A percentile compares a stretch with the other conserved stretches of the same genome.
phyloP scores from a whole-genome alignment of 2,329 filamentous ascomycete species.

The Rachicladosporium sp. region DNA sequence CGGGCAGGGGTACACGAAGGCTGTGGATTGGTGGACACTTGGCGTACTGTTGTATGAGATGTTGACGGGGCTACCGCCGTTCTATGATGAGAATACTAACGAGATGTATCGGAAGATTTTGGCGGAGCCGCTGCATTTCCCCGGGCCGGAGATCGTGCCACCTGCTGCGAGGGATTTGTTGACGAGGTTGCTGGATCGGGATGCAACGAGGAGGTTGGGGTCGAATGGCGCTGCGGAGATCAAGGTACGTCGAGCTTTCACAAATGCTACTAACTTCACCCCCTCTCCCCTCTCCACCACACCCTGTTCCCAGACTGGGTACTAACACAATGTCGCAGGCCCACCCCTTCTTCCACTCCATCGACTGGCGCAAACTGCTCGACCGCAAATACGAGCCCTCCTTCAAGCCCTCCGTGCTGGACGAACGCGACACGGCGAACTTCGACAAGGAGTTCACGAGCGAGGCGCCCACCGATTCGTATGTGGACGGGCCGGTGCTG shows the following conservation, averaged over 20 bases:
- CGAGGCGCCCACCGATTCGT: conserved; percentile 82
- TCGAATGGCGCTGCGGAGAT: conserved; percentile 93
- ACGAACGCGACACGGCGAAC: conserved; percentile 83
- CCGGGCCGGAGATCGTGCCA: conserved; percentile 77
- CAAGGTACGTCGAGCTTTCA: conserved; percentile 40
- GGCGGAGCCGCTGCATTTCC: conserved; percentile 90
- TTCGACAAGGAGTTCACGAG: conserved; percentile 87
- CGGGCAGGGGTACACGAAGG: conserved; percentile 93
- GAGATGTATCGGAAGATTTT: conserved; percentile 99
- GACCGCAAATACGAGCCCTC: conserved; percentile 97
- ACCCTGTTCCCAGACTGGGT: too few species aligned
- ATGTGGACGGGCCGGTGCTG: conserved; percentile 78
- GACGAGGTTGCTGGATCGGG: conserved; percentile 79
- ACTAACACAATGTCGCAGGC: conserved; percentile 30
- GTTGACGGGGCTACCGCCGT: conserved; percentile 91
- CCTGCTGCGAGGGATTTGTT: conserved; percentile 86
- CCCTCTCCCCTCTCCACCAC: too few species aligned
- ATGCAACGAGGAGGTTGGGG: conserved; percentile 78
- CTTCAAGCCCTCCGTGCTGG: conserved; percentile 92
- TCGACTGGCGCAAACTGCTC: conserved; percentile 94
- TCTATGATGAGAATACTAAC: conserved; percentile 98
- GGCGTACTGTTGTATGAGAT: conserved; percentile 97
- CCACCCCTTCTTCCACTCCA: conserved; percentile 97
- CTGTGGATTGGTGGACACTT: conserved; percentile 97
- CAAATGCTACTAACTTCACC: too few species aligned